A percentile compares a stretch with the other conserved stretches of the same genome.
phyloP scores from a whole-genome alignment of 108 stramenopile genomes.

The Skeletonema grethae region DNA sequence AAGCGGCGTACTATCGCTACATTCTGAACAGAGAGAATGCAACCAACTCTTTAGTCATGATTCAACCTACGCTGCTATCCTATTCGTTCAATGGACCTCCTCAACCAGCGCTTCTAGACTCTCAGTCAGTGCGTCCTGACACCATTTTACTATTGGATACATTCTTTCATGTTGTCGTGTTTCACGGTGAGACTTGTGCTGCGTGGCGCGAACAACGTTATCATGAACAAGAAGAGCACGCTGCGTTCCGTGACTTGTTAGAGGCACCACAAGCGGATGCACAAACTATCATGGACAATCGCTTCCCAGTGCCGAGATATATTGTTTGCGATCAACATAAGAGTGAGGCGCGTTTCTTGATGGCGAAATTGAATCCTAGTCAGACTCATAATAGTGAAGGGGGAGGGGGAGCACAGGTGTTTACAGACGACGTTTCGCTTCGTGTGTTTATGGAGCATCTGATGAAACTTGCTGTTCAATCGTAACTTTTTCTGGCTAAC shows the following conservation, averaged over 20 bases:
- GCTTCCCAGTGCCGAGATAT: slow-evolving; percentile 97
- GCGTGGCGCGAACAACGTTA: slow-evolving; percentile 98
- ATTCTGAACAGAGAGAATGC: slow-evolving; percentile 91
- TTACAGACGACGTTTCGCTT: slow-evolving; percentile 98
- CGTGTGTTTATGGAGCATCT: slow-evolving; percentile 99
- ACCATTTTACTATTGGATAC: slow-evolving; percentile 98
- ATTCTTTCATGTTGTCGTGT: slow-evolving; percentile 99
- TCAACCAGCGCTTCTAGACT: slow-evolving; percentile 94
- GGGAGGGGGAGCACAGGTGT: slow-evolving; percentile 87
- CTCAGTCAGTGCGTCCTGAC: slow-evolving; percentile 93
- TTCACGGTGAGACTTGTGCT: slow-evolving; percentile 99
- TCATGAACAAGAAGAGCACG: slow-evolving; percentile 97
- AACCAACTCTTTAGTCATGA: slow-evolving; percentile 97
- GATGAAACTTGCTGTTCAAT: slow-evolving; percentile 76
- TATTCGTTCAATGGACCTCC: slow-evolving; percentile 97
- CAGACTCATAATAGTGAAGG: slow-evolving; percentile 93
- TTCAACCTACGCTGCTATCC: slow-evolving; percentile 97
- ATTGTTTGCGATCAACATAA: slow-evolving; percentile 99
- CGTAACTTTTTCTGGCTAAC: slow-evolving; percentile 11
- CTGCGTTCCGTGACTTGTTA: slow-evolving; percentile 84
- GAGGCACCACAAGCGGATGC: slow-evolving; percentile 97
- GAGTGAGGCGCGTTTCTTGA: slow-evolving; percentile 96
- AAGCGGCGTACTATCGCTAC: slow-evolving; percentile 96
- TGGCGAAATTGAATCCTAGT: slow-evolving; percentile 98
- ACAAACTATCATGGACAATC: slow-evolving; percentile 96